Evolutionary conservation across 2,329 filamentous ascomycete genomes (phyloP).

Genomic region (Hypomyces perniciosus): DNA sequence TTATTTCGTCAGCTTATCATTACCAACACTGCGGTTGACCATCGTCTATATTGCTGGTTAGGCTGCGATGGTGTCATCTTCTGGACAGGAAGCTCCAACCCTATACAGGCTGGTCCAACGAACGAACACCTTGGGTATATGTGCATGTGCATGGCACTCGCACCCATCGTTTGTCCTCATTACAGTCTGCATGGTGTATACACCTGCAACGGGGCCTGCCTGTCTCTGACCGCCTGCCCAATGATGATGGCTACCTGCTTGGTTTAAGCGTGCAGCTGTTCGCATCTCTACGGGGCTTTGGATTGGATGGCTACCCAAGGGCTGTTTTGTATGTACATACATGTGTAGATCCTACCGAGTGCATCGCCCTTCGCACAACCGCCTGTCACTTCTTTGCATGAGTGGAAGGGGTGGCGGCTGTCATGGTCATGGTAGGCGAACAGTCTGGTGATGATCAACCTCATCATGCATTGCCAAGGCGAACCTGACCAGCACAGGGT

Average conservation of each 20-base stretch:
- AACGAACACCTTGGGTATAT: background rate
- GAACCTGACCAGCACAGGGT: slow-evolving; percentile 4
- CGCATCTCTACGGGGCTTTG: background rate
- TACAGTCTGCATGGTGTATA: background rate
- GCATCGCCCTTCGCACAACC: background rate
- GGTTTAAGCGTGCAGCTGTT: background rate
- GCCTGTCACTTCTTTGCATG: slow-evolving; percentile 4
- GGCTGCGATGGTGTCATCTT: background rate
- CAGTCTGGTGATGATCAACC: slow-evolving; percentile 12
- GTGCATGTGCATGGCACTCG: background rate
- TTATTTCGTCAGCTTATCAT: background rate
- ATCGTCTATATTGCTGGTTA: background rate
- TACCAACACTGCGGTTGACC: background rate
- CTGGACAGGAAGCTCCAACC: no score
- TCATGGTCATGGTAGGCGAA: slow-evolving; percentile 1
- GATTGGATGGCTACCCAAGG: background rate
- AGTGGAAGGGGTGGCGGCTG: slow-evolving; percentile 2
- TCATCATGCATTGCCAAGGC: slow-evolving; percentile 11
- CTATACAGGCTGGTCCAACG: background rate
- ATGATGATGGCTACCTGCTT: background rate
- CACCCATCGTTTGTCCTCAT: background rate
- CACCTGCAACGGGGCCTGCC: background rate
- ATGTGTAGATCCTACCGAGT: background rate
- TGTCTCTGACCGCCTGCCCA: background rate
- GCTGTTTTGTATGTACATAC: background rate